Base-by-base conservation (phyloP, 805 yeast species). In the Wickerhamiella azyma region DNA sequence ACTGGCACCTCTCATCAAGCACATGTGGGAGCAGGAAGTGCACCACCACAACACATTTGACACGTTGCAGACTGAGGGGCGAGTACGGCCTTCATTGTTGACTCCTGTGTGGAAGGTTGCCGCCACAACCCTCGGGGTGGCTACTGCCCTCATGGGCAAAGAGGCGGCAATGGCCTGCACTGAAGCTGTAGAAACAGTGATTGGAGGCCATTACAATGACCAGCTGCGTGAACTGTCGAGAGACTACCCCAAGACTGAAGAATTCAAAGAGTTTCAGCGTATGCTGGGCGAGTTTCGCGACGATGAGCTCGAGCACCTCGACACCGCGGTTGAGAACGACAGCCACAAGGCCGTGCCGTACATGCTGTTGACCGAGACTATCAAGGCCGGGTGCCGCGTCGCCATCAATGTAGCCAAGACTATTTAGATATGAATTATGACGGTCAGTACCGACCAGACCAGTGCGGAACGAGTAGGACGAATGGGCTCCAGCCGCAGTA, bases 121-220 rank as follows among this genome's bases (percentile, higher is more conserved):
- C 3, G 97, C 98, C 0, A 70, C 81, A 42, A 78, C 79, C 0
- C 70, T 92, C 67, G 98, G 98, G 3, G 76, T 77, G 1, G 81
- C 79, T 1, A 92, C 97, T 0, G 96, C 95, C 0, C 55, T 82
- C 45, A 64, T 86, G 51, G 81, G 96, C 14, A 85, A 85, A 58
- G 96, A 89, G 60, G 96, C 95, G 2, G 97, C 98, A 2, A 92
- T 92, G 98, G 97, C 98, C 1, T 92, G 98, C 61, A 92, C 98
- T 0, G 97, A 88, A 50, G 97, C 97, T 0, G 97, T 92, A 1
- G 98, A 92, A 63, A 92, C 98, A 0, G 97, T 92, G 5, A 92
- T 92, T 61, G 98, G 98, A 1, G 83, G 84, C 1, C 98, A 92
- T 61, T 92, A 92, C 64, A 92, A 92, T 60, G 79, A 78, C 50